Base-by-base conservation (phyloP, 768 basidiomycete species). In the Fomitopsis serialis region DNA sequence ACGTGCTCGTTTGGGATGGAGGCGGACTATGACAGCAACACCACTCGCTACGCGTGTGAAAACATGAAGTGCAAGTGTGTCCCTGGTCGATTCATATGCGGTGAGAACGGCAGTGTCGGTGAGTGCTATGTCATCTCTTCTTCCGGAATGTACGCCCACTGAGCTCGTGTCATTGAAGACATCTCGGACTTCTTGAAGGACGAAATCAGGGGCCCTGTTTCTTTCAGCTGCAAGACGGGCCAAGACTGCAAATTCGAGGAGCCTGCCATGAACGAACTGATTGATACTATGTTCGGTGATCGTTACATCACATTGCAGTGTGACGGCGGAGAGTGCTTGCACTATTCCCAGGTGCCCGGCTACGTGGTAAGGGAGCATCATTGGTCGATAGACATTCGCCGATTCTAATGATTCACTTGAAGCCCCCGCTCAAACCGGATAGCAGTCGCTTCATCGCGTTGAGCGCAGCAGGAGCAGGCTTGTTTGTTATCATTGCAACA, bases 211-310 rank as follows among this genome's bases (percentile, higher is more conserved):
- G 97, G 97, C 0, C 97, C 97, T 0, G 97, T 89, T 0, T 73
- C 74, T 10, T 98, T 99, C 69, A 85, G 78, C 57, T 96, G 96
- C 72, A 76, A 65, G 53, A 74, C 74, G 1, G 87, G 84, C 15
- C 68, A 76, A 45, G 89, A 85, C 8, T 98, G 95, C 71, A 81
- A 77, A 56, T 99, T 99, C 62, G 88, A 95, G 66, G 97, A 99
- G 62, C 91, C 92, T 0, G 93, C 89, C 0, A 98, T 99, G 97
- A 97, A 99, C 63, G 77, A 85, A 29, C 79, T 99, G 49, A 98
- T 99, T 70, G 82, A 87, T 63, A 85, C 87, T 56, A 85, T 99
- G 60, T 98, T 99, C 59, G 97, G 91, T 1, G 97, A 99, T 66
- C 76, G 74, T 1, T 89, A 84, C 64, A 99, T 99, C 64, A 88